phyloP scores from a whole-genome alignment of 176 grass and related monocot species.

The Dendrocalamus sinicus region DNA sequence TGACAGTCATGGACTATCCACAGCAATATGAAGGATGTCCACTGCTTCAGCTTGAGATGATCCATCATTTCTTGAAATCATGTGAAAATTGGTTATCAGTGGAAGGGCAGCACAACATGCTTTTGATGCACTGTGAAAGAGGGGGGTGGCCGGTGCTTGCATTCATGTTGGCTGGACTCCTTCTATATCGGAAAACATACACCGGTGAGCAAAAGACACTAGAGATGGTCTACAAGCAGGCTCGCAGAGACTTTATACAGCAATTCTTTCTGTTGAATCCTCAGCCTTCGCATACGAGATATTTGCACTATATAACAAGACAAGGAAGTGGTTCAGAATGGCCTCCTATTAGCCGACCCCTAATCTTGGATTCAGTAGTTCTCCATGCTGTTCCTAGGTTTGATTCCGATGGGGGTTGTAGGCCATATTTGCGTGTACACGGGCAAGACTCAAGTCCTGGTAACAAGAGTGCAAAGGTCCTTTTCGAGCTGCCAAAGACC shows the following conservation, averaged over 20 bases:
- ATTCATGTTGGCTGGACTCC: conserved; percentile 91
- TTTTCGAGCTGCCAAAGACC: conserved; percentile 76
- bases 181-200: conserved; percentile 83
- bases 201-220: conserved; percentile 86
- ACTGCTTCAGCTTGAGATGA: conserved; percentile 88
- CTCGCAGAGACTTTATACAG: conserved; percentile 80
- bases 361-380: conserved; percentile 67
- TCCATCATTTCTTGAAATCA: conserved; percentile 95
- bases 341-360: conserved; percentile 63
- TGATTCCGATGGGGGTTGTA: conserved; percentile 73
- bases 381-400: conserved; percentile 72
- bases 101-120: conserved; percentile 94
- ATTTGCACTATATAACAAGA: conserved; percentile 88
- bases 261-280: conserved; percentile 86
- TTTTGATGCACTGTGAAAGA: conserved; percentile 93
- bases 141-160: conserved; percentile 93
- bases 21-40: conserved; percentile 94
- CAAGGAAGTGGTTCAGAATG: conserved; percentile 82
- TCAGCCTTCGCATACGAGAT: conserved; percentile 94
- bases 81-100: conserved; percentile 95
- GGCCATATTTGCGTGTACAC: conserved; percentile 71
- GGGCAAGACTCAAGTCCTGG: conserved; percentile 74
- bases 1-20: conserved; percentile 96
- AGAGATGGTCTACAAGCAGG: conserved; percentile 99
- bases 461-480: conserved; percentile 73